A percentile compares a stretch with the other conserved stretches of the same genome.
Conservation (phyloP, 2,329 filamentous ascomycete genomes). For the Tolypocladium ovalisporum region DNA sequence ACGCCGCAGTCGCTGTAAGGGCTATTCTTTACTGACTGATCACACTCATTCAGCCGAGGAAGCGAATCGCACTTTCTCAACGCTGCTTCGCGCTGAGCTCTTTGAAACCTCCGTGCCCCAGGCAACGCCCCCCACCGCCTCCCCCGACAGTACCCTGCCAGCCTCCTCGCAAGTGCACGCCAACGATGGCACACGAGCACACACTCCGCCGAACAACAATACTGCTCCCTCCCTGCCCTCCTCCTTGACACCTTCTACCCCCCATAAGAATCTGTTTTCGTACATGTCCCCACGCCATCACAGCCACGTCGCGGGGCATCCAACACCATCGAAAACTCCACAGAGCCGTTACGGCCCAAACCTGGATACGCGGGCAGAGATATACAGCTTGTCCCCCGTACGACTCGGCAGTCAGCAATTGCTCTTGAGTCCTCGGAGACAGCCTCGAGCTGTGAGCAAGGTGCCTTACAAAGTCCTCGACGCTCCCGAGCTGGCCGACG, state of each 20-base stretch:
- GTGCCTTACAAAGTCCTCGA: slow-evolving; percentile 97
- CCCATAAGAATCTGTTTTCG: slow-evolving; percentile 93
- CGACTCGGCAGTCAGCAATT: slow-evolving; percentile 89
- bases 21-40: neutral
- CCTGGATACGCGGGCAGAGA: slow-evolving; percentile 78
- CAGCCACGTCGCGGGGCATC: slow-evolving; percentile 63
- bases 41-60: slow-evolving; percentile 55
- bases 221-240: slow-evolving; percentile 54
- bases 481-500: slow-evolving; percentile 88
- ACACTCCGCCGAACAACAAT: slow-evolving; percentile 65
- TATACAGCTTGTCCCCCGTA: slow-evolving; percentile 92
- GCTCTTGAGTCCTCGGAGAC: slow-evolving; percentile 79
- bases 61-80: slow-evolving; percentile 87
- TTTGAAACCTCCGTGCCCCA: slow-evolving; percentile 89
- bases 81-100: slow-evolving; percentile 76
- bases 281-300: slow-evolving; percentile 71
- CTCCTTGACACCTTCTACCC: slow-evolving; percentile 81
- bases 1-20: neutral
- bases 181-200: slow-evolving; percentile 60
- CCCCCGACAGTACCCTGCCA: slow-evolving; percentile 44
- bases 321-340: slow-evolving; percentile 80
- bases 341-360: slow-evolving; percentile 82
- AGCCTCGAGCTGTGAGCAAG: slow-evolving; percentile 84
- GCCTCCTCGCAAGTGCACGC: slow-evolving; percentile 39
- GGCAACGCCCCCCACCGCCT: slow-evolving; percentile 52